A percentile compares a stretch with the other conserved stretches of the same genome.
These are phyloP conservation scores for Daldinia concentrica DNA, from an alignment of 495 filamentous ascomycete species.

Conservation along the genomic window DNA sequence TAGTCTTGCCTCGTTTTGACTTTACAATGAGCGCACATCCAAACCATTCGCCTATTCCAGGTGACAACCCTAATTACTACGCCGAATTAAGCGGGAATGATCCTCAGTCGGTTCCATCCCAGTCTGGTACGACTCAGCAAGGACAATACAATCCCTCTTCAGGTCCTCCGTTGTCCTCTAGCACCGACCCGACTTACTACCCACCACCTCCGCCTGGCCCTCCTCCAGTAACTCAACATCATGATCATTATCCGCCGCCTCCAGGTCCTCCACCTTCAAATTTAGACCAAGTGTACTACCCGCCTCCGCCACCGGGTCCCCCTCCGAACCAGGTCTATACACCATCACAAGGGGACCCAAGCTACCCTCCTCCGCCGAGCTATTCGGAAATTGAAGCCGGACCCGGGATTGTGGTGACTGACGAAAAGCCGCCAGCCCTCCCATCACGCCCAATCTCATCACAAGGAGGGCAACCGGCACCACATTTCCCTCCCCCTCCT, in stretches of 20 bases:
- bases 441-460: conserved; percentile 26
- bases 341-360: background rate
- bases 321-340: conserved; percentile 14
- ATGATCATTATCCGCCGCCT: conserved; percentile 25
- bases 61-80: conserved; percentile 32
- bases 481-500: conserved; percentile 27
- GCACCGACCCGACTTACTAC: conserved; percentile 18
- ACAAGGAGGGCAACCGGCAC: conserved; percentile 7
- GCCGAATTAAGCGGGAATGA: conserved; percentile 23
- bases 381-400: conserved; percentile 13
- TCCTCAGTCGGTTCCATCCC: conserved; percentile 20
- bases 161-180: conserved; percentile 9
- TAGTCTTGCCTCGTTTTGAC: background rate
- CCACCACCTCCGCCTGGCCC: conserved; percentile 32
- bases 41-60: conserved; percentile 25
- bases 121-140: conserved; percentile 8
- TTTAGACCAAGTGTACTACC: conserved; percentile 21
- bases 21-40: conserved; percentile 34
- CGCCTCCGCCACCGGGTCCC: conserved; percentile 28
- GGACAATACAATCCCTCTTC: conserved; percentile 19
- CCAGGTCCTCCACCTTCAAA: conserved; percentile 28
- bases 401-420: conserved; percentile 11
- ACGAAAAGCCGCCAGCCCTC: conserved; percentile 29
- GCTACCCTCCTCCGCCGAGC: conserved; percentile 29
- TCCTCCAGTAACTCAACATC: conserved; percentile 15